These are phyloP conservation scores for Pachysandra terminalis DNA, from an alignment of 164 flowering plant species.

Conservation along the genomic window DNA sequence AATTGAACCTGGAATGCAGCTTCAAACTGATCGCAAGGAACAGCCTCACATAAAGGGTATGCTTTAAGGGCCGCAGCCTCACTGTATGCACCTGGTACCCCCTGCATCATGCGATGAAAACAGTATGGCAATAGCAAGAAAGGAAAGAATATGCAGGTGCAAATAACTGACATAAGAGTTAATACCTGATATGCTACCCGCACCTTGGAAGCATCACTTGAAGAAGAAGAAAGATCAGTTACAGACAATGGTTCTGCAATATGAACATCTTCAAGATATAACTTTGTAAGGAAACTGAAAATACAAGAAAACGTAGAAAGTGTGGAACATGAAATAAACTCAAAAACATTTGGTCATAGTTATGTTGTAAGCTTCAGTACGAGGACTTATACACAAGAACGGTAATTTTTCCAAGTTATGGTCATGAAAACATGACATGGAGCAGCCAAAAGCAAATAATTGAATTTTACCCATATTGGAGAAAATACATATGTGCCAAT, in stretches of 20 bases:
- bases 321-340: no score
- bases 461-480: no score
- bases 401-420: no score
- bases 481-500: no score
- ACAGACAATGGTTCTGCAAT: slow-evolving; percentile 48
- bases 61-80: slow-evolving; percentile 70
- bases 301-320: no score
- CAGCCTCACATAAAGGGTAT: slow-evolving; percentile 61
- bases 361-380: no score
- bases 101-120: slow-evolving; percentile 30
- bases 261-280: background rate
- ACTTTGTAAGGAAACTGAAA: no score
- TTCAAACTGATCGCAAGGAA: slow-evolving; percentile 70
- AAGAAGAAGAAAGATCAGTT: slow-evolving; percentile 32
- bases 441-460: no score
- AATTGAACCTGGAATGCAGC: slow-evolving; percentile 53
- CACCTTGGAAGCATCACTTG: slow-evolving; percentile 30
- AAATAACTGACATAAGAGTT: background rate
- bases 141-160: background rate
- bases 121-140: background rate
- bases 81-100: slow-evolving; percentile 56
- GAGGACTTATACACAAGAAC: no score
- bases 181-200: slow-evolving; percentile 59
- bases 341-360: no score
- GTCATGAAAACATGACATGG: no score